Conservation (phyloP, 2,329 filamentous ascomycete species). For the Pezicula neosporulosa region DNA sequence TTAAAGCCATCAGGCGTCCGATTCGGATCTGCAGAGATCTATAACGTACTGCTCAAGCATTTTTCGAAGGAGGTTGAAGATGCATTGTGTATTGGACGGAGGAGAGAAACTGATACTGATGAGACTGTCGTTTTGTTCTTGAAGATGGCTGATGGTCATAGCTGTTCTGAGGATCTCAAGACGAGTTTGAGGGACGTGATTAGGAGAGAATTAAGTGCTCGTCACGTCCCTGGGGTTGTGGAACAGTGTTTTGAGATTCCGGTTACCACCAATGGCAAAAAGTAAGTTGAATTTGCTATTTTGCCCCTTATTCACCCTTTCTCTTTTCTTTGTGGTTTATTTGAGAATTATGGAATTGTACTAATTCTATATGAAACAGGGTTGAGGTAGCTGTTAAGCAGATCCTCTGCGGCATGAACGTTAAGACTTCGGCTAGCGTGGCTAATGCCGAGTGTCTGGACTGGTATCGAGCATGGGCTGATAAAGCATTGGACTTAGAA, state of each 20-base stretch:
- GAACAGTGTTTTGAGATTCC: slow-evolving; percentile 79
- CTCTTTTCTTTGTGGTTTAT: neutral
- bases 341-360: neutral
- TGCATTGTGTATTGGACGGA: slow-evolving; percentile 79
- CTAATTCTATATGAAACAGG: slow-evolving; percentile 35
- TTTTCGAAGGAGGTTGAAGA: slow-evolving; percentile 79
- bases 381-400: slow-evolving; percentile 97
- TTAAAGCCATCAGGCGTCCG: slow-evolving; percentile 88
- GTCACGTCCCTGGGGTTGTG: slow-evolving; percentile 83
- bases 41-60: slow-evolving; percentile 85
- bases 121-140: slow-evolving; percentile 73
- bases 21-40: slow-evolving; percentile 93
- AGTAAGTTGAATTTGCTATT: slow-evolving; percentile 50
- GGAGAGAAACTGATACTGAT: slow-evolving; percentile 40
- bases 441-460: slow-evolving; percentile 84
- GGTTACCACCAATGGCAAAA: slow-evolving; percentile 92
- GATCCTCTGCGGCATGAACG: slow-evolving; percentile 81
- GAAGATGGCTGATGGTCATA: slow-evolving; percentile 53
- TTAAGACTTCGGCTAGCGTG: slow-evolving; percentile 91
- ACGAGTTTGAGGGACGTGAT: slow-evolving; percentile 64
- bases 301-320: neutral
- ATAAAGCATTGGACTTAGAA: slow-evolving; percentile 21
- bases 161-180: slow-evolving; percentile 58
- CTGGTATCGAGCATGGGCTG: slow-evolving; percentile 82
- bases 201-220: slow-evolving; percentile 74